Conservation (phyloP, 768 basidiomycete genomes). For the Kwoniella shandongensis region DNA sequence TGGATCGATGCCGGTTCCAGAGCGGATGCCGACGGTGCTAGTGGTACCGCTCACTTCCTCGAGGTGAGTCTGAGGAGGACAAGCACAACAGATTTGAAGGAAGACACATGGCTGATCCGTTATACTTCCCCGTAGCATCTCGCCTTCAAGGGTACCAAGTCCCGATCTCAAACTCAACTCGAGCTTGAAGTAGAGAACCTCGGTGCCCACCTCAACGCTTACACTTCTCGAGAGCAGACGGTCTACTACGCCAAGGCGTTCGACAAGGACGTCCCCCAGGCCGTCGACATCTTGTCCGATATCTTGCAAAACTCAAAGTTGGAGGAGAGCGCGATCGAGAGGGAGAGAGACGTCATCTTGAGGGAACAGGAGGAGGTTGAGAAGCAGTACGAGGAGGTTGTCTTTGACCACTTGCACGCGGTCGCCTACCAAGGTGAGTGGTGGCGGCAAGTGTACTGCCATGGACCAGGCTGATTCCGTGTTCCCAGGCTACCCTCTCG, state of each 20-base stretch:
- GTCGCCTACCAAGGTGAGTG: conserved; percentile 90
- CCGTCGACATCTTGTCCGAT: conserved; percentile 96
- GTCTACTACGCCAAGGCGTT: conserved; percentile 99
- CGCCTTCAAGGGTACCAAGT: conserved; percentile 69
- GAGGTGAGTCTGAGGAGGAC: conserved; percentile 57
- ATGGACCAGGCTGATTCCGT: neutral
- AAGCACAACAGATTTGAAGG: neutral
- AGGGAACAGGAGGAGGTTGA: conserved; percentile 99
- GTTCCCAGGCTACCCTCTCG: conserved; percentile 81
- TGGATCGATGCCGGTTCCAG: conserved; percentile 99
- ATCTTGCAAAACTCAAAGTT: conserved; percentile 97
- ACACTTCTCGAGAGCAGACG: conserved; percentile 97
- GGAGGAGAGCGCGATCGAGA: conserved; percentile 79
- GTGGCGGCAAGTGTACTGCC: neutral
- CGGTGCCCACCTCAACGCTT: conserved; percentile 95
- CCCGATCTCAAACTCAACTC: conserved; percentile 80
- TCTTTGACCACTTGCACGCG: conserved; percentile 95
- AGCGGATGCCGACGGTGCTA: conserved; percentile 91
- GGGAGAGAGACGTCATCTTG: conserved; percentile 93
- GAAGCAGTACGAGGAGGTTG: conserved; percentile 96
- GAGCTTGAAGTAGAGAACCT: conserved; percentile 98
- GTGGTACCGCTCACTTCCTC: conserved; percentile 96
- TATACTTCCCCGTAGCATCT: conserved; percentile 34
- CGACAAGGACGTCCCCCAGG: conserved; percentile 83
- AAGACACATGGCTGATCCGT: neutral